These are phyloP conservation scores for Epicoccum nigrum DNA, from an alignment of 2,329 filamentous ascomycete genomes.

Conservation along the genomic window DNA sequence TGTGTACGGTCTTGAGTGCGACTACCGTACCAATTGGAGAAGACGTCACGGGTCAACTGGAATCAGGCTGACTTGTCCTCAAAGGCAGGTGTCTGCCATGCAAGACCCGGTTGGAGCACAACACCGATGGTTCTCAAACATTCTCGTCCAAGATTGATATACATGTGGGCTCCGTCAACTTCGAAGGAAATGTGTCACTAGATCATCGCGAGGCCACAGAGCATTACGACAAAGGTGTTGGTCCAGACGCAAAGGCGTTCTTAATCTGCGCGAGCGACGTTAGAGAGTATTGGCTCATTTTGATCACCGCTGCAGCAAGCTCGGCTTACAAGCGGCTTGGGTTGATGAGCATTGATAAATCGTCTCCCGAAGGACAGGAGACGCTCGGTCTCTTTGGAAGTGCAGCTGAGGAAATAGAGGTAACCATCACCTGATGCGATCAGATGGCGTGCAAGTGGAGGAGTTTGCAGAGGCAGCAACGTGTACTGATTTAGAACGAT, in stretches of 20 bases:
- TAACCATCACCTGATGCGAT: neutral
- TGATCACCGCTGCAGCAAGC: neutral
- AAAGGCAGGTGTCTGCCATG: too few relatives aligned
- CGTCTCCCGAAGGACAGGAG: neutral
- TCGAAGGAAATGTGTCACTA: too few relatives aligned
- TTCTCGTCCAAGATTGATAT: too few relatives aligned
- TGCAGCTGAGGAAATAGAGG: neutral
- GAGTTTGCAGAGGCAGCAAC: too few relatives aligned
- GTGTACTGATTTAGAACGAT: too few relatives aligned
- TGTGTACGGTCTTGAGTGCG: neutral
- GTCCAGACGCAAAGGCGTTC: neutral
- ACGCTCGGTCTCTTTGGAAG: too few relatives aligned
- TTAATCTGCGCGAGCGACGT: neutral
- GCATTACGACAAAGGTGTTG: too few relatives aligned
- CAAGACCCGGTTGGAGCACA: too few relatives aligned
- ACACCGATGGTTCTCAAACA: too few relatives aligned
- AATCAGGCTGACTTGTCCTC: too few relatives aligned
- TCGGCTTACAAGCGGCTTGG: neutral
- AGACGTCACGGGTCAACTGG: slow-evolving; percentile 5
- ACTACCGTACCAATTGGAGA: neutral
- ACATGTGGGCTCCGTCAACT: too few relatives aligned
- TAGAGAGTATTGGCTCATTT: neutral
- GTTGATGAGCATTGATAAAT: neutral
- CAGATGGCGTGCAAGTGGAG: neutral
- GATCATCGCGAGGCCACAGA: too few relatives aligned